phyloP scores from a whole-genome alignment of 139 green algal genomes.

The Zygnema cylindricum region DNA sequence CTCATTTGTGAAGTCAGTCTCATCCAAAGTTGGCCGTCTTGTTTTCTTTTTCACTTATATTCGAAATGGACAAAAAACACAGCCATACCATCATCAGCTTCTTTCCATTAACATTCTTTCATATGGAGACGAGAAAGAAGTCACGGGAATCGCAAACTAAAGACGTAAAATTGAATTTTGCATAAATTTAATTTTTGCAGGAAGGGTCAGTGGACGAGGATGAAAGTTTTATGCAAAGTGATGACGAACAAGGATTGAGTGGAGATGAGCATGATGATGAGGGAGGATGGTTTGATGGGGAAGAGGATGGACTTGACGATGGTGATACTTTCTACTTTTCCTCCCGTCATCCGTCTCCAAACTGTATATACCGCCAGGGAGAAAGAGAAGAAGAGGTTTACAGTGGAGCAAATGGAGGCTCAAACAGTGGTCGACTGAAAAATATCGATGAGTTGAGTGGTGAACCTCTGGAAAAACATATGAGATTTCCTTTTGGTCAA shows the following conservation, averaged over 20 bases:
- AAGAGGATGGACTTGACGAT: not conserved
- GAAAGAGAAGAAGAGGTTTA: not conserved
- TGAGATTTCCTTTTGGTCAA: too few relatives aligned
- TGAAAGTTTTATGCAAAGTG: conserved; percentile 10
- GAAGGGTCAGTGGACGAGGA: conserved; percentile 22
- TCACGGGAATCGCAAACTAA: too few relatives aligned
- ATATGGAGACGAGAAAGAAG: not conserved
- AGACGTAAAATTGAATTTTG: too few relatives aligned
- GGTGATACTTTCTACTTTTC: not conserved
- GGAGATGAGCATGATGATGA: conserved; percentile 6
- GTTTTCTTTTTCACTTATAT: not conserved
- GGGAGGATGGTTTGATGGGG: conserved; percentile 1
- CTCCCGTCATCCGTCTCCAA: not conserved
- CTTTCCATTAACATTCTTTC: not conserved
- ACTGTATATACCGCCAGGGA: not conserved
- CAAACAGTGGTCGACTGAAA: not conserved
- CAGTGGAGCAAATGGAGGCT: not conserved
- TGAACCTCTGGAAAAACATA: too few relatives aligned
- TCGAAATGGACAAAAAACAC: not conserved
- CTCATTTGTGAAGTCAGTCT: too few relatives aligned
- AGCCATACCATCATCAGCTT: not conserved
- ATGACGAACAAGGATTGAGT: conserved; percentile 10
- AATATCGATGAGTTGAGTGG: not conserved
- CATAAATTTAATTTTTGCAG: not conserved
- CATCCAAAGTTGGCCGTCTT: not conserved